Conservation (phyloP, 2,329 filamentous ascomycete genomes). For the Alternaria triticimaculans region DNA sequence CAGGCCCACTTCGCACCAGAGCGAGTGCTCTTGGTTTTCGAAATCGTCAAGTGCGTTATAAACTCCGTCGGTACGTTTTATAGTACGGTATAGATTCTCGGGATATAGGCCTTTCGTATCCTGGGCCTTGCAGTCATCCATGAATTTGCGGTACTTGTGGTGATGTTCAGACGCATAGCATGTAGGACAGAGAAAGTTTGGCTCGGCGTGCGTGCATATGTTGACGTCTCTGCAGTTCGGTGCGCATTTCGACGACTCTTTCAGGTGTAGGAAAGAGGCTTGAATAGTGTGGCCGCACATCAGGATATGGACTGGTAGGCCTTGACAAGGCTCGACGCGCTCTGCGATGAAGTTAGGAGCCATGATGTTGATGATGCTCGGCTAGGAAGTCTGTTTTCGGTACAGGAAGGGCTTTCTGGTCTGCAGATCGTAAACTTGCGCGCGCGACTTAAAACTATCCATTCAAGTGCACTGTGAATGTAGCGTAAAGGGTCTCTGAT, state of each 20-base stretch:
- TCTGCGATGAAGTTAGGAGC: background rate
- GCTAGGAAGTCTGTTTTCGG: background rate
- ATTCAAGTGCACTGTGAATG: background rate
- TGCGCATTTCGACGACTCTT: background rate
- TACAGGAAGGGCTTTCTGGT: background rate
- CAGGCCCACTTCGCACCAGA: background rate
- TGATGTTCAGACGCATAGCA: background rate
- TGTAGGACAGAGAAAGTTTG: slow-evolving; percentile 1
- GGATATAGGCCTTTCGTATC: background rate
- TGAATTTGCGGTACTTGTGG: background rate
- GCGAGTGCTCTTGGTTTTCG: background rate
- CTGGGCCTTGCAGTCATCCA: background rate
- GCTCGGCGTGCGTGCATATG: background rate
- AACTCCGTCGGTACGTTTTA: background rate
- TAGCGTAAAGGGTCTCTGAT: background rate
- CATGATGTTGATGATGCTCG: background rate
- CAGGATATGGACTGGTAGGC: background rate
- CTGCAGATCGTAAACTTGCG: background rate
- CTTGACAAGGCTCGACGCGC: background rate
- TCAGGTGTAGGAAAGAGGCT: background rate
- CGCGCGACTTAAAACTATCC: background rate
- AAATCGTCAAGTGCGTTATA: background rate
- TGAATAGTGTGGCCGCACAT: background rate
- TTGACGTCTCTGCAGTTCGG: background rate
- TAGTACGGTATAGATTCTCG: background rate